Conservation (phyloP, 768 basidiomycete species). For the Suillus brevipes region DNA sequence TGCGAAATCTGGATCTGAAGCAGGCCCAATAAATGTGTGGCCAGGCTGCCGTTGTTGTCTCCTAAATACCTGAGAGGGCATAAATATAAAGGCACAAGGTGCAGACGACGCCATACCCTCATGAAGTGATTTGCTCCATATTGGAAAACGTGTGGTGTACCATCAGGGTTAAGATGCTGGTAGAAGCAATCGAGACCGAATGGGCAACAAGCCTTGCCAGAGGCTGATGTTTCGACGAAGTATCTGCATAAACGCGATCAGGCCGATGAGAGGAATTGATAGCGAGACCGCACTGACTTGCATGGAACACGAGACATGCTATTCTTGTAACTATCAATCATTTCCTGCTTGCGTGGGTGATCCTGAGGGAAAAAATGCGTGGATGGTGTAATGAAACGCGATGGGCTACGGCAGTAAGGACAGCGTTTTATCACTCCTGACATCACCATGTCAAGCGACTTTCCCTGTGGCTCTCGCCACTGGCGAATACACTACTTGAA, state of each 20-base stretch:
- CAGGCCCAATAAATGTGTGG: slow-evolving; percentile 14
- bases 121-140: slow-evolving; percentile 57
- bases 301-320: slow-evolving; percentile 75
- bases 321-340: slow-evolving; percentile 60
- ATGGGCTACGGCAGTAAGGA: slow-evolving; percentile 70
- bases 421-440: slow-evolving; percentile 73
- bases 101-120: slow-evolving; percentile 42
- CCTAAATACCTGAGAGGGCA: slow-evolving; percentile 27
- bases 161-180: slow-evolving; percentile 66
- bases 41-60: slow-evolving; percentile 21
- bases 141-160: slow-evolving; percentile 55
- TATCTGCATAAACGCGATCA: slow-evolving; percentile 42
- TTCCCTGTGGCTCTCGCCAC: slow-evolving; percentile 68
- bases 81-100: slow-evolving; percentile 34
- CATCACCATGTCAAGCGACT: slow-evolving; percentile 48
- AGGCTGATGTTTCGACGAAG: slow-evolving; percentile 53
- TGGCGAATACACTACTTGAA: slow-evolving; percentile 66
- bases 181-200: slow-evolving; percentile 85
- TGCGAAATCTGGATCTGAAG: slow-evolving; percentile 31
- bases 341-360: slow-evolving; percentile 50
- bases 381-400: slow-evolving; percentile 73
- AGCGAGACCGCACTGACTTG: slow-evolving; percentile 42
- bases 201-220: slow-evolving; percentile 60
- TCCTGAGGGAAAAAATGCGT: slow-evolving; percentile 62
- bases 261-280: not conserved